A percentile compares a stretch with the other conserved stretches of the same genome.
These are phyloP conservation scores for Aphelidium insulamus DNA, from an alignment of 371 early-diverging fungal genomes.

Conservation along the genomic window DNA sequence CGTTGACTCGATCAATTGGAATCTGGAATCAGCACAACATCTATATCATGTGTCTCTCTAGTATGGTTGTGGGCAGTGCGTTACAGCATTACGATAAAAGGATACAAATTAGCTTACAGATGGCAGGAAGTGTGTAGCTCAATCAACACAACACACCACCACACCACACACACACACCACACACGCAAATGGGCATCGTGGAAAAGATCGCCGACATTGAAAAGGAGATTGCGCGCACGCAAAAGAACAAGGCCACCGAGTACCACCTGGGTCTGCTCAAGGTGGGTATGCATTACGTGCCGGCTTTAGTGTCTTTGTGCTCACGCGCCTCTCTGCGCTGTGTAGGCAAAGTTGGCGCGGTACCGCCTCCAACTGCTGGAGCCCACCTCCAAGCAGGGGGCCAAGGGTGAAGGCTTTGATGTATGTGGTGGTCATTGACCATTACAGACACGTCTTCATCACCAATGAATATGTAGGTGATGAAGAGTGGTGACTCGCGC, in stretches of 20 bases:
- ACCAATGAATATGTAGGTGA: slow-evolving; percentile 19
- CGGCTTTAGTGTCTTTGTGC: not conserved
- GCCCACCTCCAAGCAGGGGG: slow-evolving; percentile 47
- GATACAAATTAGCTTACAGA: too few relatives aligned
- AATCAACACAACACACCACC: too few relatives aligned
- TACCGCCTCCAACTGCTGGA: slow-evolving; percentile 84
- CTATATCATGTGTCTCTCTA: too few relatives aligned
- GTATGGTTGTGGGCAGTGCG: too few relatives aligned
- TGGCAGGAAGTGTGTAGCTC: too few relatives aligned
- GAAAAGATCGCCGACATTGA: slow-evolving; percentile 71
- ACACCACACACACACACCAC: not conserved
- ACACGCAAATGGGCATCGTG: slow-evolving; percentile 52
- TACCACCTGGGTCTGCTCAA: slow-evolving; percentile 93
- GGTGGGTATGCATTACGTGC: too few relatives aligned
- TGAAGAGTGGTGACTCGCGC: slow-evolving; percentile 95
- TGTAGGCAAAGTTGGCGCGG: slow-evolving; percentile 89
- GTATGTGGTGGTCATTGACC: slow-evolving; percentile 7
- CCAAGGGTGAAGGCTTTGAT: slow-evolving; percentile 93
- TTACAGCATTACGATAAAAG: too few relatives aligned
- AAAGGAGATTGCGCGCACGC: slow-evolving; percentile 62
- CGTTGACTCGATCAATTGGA: too few relatives aligned
- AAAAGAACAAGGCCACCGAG: slow-evolving; percentile 90
- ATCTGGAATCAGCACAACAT: too few relatives aligned
- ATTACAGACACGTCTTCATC: not conserved
- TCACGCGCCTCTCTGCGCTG: too few relatives aligned